These are phyloP conservation scores for Vitis hybrid DNA, from an alignment of 177 flowering plant species.

Conservation along the genomic window DNA sequence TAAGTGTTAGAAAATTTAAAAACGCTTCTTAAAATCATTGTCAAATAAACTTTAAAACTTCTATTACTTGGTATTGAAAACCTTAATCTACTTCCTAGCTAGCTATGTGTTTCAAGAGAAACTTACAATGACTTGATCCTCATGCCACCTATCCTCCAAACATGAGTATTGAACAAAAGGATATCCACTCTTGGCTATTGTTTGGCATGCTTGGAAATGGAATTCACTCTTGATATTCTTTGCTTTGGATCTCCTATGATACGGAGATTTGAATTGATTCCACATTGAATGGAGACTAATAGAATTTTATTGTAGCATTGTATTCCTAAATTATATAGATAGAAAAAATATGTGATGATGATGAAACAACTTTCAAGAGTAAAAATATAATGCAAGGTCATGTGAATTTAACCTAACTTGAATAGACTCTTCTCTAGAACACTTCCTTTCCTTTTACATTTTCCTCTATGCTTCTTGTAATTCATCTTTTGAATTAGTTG, in stretches of 20 bases:
- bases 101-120: background rate
- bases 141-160: constrained; percentile 94
- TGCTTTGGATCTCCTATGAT: constrained; percentile 61
- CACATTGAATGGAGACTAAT: constrained; percentile 91
- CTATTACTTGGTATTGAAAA: too few species aligned
- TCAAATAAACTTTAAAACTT: too few species aligned
- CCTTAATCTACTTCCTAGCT: too few species aligned
- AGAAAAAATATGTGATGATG: background rate
- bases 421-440: too few species aligned
- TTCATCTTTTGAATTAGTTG: too few species aligned
- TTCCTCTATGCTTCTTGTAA: too few species aligned
- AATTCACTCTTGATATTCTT: constrained; percentile 75
- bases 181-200: constrained; percentile 74
- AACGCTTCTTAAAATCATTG: too few species aligned
- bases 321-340: constrained; percentile 48
- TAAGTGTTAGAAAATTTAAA: too few species aligned
- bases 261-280: constrained; percentile 68
- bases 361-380: background rate
- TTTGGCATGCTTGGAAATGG: constrained; percentile 67
- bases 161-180: constrained; percentile 83
- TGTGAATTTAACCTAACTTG: too few species aligned
- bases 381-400: too few species aligned
- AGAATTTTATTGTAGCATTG: constrained; percentile 82
- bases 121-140: constrained; percentile 74
- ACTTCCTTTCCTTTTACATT: too few species aligned